Base-by-base conservation (phyloP, 164 flowering plant species). In the Umbellularia californica region DNA sequence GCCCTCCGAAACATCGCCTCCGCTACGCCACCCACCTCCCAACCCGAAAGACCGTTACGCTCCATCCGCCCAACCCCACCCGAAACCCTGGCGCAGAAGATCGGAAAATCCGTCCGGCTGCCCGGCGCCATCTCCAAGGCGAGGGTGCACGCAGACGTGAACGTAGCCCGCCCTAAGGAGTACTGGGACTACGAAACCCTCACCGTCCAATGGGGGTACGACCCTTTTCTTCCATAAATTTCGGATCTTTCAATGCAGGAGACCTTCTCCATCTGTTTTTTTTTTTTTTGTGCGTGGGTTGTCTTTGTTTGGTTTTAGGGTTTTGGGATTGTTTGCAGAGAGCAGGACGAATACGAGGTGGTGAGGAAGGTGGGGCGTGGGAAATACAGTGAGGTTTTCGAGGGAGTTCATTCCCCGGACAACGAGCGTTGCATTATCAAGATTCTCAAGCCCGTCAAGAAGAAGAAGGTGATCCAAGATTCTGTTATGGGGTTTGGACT, bases 171-270 rank as follows among this genome's bases (percentile, higher is more conserved):
- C 2, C 98, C 98, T 70, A 89, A 89, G 75, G 98, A 93, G 7
- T 95, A 93, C 73, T 95, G 97, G 98, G 99, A 95, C 78, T 95
- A 95, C 75, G 99, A 93, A 81, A 69, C 94, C 69, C 93, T 95
- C 73, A 83, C 95, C 70, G 97, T 93, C 14, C 97, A 93, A 76
- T 95, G 99, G 99, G 99, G 99, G 97, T 93, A 30, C 35, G 35
- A 30, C 5, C 5, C 35, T 30, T 30, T 30, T 30, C 35, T 30
- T 30, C 5, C 35, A 30, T 4, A 30, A 30, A 30, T 30, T 4
- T 30, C 35, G 4, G 35, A 30, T 30, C 5, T 30, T 30, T 30
- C 35, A 4, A 3, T 30, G 35, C 35, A 30, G 33, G 33, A 30
- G 33, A 2, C 33, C 33, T 30, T 30, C 33, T 30, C 33, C 33